Conservation (phyloP, 805 yeast genomes). For the Nakazawaea laoshanensis region DNA sequence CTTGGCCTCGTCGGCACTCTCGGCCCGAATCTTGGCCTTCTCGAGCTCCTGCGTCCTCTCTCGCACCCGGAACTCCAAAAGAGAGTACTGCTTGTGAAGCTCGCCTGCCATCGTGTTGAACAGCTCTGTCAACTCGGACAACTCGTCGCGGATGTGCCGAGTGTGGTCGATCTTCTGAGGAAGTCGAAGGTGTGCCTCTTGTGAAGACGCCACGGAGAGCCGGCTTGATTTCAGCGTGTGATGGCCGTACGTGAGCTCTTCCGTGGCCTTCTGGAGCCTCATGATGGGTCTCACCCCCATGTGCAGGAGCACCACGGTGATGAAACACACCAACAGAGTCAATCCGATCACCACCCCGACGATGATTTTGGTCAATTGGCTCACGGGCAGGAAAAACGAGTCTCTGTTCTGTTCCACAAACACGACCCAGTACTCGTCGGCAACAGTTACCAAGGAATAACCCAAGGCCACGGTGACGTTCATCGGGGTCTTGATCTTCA, state of each 20-base stretch:
- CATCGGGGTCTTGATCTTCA: conserved; percentile 26
- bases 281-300: conserved; percentile 81
- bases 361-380: conserved; percentile 54
- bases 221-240: conserved; percentile 12
- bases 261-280: conserved; percentile 74
- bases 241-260: conserved; percentile 43
- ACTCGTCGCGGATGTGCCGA: conserved; percentile 66
- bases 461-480: conserved; percentile 46
- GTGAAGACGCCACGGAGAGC: conserved; percentile 9
- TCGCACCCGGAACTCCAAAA: conserved; percentile 80
- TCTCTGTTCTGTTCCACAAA: conserved; percentile 55
- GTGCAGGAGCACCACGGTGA: conserved; percentile 80
- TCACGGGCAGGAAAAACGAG: conserved; percentile 55
- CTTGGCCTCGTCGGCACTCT: conserved; percentile 93
- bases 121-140: conserved; percentile 80
- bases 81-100: conserved; percentile 72
- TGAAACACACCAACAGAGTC: conserved; percentile 61
- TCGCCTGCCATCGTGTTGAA: conserved; percentile 90
- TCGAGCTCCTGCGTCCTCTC: conserved; percentile 84
- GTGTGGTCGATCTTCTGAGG: conserved; percentile 25
- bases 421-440: conserved; percentile 59
- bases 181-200: conserved; percentile 23
- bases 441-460: conserved; percentile 35
- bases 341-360: conserved; percentile 73
- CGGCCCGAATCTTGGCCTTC: conserved; percentile 71